Evolutionary conservation across 345 rosid species (phyloP).

Genomic region (Noccaea caerulescens): DNA sequence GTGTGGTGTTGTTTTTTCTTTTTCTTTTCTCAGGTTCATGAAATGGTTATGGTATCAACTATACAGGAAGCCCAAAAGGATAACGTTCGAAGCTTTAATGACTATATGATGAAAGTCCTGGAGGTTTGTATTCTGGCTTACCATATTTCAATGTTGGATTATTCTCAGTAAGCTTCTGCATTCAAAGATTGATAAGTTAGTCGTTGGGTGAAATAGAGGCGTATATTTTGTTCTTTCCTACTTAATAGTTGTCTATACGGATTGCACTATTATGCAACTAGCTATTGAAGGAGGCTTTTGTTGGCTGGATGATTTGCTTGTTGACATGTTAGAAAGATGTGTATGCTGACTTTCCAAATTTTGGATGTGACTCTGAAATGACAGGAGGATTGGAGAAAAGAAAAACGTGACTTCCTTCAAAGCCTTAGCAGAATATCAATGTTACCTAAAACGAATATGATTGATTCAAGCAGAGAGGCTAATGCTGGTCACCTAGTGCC

Average conservation of each 20-base stretch:
- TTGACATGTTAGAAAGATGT: slow-evolving; percentile 16
- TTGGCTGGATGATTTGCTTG: slow-evolving; percentile 11
- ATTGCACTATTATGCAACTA: slow-evolving; percentile 10
- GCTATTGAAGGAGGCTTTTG: not conserved
- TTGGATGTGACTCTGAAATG: slow-evolving; percentile 38
- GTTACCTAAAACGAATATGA: slow-evolving; percentile 70
- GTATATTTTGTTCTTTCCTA: slow-evolving; percentile 9
- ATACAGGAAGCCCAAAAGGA: slow-evolving; percentile 98
- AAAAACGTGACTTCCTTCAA: slow-evolving; percentile 91
- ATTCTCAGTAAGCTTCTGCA: slow-evolving; percentile 16
- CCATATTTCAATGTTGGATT: not conserved
- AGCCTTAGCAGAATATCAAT: slow-evolving; percentile 89
- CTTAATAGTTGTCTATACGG: not conserved
- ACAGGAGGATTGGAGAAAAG: slow-evolving; percentile 96
- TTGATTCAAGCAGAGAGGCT: slow-evolving; percentile 50
- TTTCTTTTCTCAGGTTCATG: slow-evolving; percentile 67
- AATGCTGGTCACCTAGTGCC: slow-evolving; percentile 63
- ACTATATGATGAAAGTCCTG: slow-evolving; percentile 89
- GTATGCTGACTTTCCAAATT: slow-evolving; percentile 11
- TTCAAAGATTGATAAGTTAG: slow-evolving; percentile 1
- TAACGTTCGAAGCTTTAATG: slow-evolving; percentile 86
- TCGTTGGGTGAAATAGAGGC: slow-evolving; percentile 5
- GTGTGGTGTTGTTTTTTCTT: not conserved
- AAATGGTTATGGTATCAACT: slow-evolving; percentile 96
- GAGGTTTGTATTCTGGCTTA: slow-evolving; percentile 63